Conservation (phyloP, 2,329 filamentous ascomycete species). For the Ceratocystis albifundus region DNA sequence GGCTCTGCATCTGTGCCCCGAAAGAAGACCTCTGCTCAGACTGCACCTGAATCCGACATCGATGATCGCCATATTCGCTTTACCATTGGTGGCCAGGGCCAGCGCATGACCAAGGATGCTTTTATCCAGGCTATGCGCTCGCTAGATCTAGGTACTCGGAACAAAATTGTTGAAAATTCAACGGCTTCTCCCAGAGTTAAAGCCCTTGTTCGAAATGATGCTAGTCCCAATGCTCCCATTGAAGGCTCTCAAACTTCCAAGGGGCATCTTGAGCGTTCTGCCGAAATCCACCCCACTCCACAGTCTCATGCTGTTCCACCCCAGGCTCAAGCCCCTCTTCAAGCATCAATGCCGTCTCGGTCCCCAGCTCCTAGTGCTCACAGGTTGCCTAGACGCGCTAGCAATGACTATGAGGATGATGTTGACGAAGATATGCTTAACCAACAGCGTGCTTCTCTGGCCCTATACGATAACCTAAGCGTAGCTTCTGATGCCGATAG, state of each 20-base stretch:
- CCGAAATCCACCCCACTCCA: neutral
- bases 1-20: conserved; percentile 27
- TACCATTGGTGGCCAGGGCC: conserved; percentile 60
- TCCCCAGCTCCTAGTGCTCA: neutral
- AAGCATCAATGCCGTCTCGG: neutral
- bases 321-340: neutral
- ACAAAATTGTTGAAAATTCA: conserved; percentile 43
- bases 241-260: neutral
- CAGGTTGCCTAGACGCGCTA: neutral
- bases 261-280: neutral
- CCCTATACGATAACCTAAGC: conserved; percentile 11
- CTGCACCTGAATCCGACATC: conserved; percentile 38
- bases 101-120: conserved; percentile 67
- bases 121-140: conserved; percentile 64
- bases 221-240: neutral
- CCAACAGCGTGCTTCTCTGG: conserved; percentile 6
- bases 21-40: conserved; percentile 31
- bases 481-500: neutral
- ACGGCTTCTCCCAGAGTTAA: conserved; percentile 40
- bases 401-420: conserved; percentile 4
- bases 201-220: conserved; percentile 37
- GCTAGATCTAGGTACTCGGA: conserved; percentile 54
- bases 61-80: conserved; percentile 66
- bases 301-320: neutral
- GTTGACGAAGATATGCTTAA: neutral